phyloP scores from a whole-genome alignment of 2,329 filamentous ascomycete species.

The Pyricularia sp. region DNA sequence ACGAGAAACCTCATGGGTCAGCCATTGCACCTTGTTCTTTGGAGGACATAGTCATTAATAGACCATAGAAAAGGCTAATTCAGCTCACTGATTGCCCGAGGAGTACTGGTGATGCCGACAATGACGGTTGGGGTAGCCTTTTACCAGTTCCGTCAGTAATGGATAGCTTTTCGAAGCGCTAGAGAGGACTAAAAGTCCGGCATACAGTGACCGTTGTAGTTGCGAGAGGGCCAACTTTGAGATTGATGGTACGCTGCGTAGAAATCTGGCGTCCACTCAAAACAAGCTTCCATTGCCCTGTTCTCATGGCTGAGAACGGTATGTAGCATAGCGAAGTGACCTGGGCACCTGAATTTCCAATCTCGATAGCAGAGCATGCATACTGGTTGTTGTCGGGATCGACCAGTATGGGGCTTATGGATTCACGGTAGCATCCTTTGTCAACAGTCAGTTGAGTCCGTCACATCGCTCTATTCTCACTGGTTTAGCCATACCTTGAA shows the following conservation, averaged over 20 bases:
- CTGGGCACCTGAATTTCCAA: slow-evolving; percentile 19
- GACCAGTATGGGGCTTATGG: slow-evolving; percentile 21
- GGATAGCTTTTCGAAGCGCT: background rate
- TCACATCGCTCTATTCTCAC: background rate
- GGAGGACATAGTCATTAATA: background rate
- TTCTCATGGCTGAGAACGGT: slow-evolving; percentile 22
- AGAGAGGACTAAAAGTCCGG: background rate
- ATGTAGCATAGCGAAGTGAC: slow-evolving; percentile 26
- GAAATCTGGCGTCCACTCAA: slow-evolving; percentile 21
- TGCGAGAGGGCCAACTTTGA: slow-evolving; percentile 19
- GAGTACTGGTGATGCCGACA: slow-evolving; percentile 23
- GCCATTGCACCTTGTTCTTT: too few species aligned
- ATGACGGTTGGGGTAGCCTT: slow-evolving; percentile 24
- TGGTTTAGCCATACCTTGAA: slow-evolving; percentile 13
- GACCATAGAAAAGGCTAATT: background rate
- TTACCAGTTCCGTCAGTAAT: background rate
- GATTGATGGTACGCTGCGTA: slow-evolving; percentile 21
- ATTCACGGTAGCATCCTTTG: slow-evolving; percentile 20
- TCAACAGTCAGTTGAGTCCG: background rate
- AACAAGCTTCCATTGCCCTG: slow-evolving; percentile 23
- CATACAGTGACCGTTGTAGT: slow-evolving; percentile 21
- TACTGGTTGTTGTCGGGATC: slow-evolving; percentile 20
- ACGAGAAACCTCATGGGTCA: background rate
- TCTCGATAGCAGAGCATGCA: slow-evolving; percentile 21
- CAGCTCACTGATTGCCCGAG: slow-evolving; percentile 18